Conservation (phyloP, 176 grass and related monocot species). For the Bonia amplexicaulis region DNA sequence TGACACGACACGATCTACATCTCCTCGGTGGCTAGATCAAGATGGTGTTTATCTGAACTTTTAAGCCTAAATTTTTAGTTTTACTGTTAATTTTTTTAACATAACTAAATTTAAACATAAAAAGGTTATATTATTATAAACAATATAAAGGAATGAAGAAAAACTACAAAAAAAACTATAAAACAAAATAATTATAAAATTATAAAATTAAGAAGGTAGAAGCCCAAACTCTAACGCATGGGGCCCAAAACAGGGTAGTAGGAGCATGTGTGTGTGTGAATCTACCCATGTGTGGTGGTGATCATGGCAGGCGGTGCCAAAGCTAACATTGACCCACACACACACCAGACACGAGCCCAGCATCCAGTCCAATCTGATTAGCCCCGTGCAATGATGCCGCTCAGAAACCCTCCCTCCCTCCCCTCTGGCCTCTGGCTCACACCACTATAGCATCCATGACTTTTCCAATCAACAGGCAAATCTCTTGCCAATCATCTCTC, state of each 20-base stretch:
- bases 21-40: background rate
- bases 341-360: slow-evolving; percentile 41
- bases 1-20: slow-evolving; percentile 3
- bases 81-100: too few species aligned
- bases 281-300: background rate
- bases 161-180: too few species aligned
- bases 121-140: too few species aligned
- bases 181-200: too few species aligned
- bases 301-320: slow-evolving; percentile 37
- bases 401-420: background rate
- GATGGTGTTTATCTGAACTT: too few species aligned
- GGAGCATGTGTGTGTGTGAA: background rate
- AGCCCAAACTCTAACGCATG: too few species aligned
- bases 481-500: slow-evolving; percentile 36
- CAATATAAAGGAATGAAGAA: too few species aligned
- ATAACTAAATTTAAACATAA: too few species aligned
- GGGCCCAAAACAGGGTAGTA: background rate
- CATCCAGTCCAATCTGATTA: slow-evolving; percentile 84
- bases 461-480: slow-evolving; percentile 30
- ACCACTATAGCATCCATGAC: background rate
- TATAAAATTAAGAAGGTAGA: too few species aligned
- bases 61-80: too few species aligned
- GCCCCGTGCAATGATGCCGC: slow-evolving; percentile 55
- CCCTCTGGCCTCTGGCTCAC: slow-evolving; percentile 31
- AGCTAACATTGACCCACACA: slow-evolving; percentile 31